phyloP scores from a whole-genome alignment of 1,284 basidiomycete genomes.

The Athelia sp. region DNA sequence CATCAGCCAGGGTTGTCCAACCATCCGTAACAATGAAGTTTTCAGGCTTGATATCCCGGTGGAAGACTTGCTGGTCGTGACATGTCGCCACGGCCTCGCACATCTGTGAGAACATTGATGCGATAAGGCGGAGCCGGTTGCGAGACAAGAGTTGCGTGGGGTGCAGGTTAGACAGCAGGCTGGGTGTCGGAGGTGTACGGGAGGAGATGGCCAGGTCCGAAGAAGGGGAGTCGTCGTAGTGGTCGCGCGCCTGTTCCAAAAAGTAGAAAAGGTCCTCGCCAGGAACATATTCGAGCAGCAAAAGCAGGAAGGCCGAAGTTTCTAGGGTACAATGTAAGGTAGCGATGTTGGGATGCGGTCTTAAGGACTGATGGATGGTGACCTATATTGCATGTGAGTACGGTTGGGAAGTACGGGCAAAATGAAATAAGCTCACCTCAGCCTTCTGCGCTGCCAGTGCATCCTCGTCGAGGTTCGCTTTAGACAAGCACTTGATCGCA shows the following conservation, averaged over 20 bases:
- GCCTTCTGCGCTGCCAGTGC: constrained; percentile 83
- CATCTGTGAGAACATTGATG: constrained; percentile 97
- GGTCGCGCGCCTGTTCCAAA: constrained; percentile 89
- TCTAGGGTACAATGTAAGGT: constrained; percentile 90
- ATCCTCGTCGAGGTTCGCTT: constrained; percentile 85
- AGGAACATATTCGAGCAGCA: constrained; percentile 89
- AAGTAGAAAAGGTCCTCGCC: constrained; percentile 98
- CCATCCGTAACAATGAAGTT: constrained; percentile 92
- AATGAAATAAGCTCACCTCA: constrained; percentile 51
- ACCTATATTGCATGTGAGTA: constrained; percentile 43
- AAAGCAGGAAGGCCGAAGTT: constrained; percentile 74
- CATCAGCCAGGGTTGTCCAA: constrained; percentile 47
- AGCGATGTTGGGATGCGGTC: constrained; percentile 90
- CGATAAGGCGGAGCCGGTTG: constrained; percentile 85
- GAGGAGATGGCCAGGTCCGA: constrained; percentile 47
- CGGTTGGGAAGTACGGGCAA: constrained; percentile 7
- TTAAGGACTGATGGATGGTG: constrained; percentile 91
- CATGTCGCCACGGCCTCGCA: constrained; percentile 97
- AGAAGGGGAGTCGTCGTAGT: constrained; percentile 58
- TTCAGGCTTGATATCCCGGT: constrained; percentile 98
- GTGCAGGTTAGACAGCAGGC: constrained; percentile 84
- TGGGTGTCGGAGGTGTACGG: constrained; percentile 89
- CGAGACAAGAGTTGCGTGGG: constrained; percentile 81
- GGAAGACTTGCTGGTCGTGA: constrained; percentile 88
- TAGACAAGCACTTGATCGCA: constrained; percentile 95